Percentiles rank a stretch among this genome's conserved stretches.
These are phyloP conservation scores for Mortierella alpina DNA, from an alignment of 192 early-diverging fungal genomes.

Conservation along the genomic window DNA sequence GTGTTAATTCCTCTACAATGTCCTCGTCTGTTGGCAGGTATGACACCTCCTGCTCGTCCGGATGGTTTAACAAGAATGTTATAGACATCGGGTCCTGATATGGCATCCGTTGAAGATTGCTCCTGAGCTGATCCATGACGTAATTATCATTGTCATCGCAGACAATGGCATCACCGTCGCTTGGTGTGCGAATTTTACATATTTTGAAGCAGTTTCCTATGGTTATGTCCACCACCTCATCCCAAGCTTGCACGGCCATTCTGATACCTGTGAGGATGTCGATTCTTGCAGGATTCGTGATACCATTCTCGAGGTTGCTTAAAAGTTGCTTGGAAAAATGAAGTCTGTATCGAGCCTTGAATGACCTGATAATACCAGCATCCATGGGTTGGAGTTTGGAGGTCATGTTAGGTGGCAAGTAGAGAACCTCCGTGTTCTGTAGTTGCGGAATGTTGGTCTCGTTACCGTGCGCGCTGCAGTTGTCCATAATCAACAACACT, in stretches of 20 bases:
- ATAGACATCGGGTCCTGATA: not conserved
- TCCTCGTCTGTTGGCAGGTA: too few relatives aligned
- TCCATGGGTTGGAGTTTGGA: too few relatives aligned
- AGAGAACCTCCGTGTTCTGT: too few relatives aligned
- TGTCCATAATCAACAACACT: not conserved
- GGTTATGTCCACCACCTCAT: not conserved
- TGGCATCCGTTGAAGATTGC: not conserved
- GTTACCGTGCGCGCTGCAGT: too few relatives aligned
- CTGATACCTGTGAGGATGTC: not conserved
- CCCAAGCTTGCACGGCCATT: not conserved
- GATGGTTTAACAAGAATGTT: not conserved
- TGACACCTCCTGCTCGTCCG: constrained; percentile 4
- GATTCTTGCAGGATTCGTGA: not conserved
- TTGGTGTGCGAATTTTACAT: constrained; percentile 4
- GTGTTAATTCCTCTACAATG: too few relatives aligned
- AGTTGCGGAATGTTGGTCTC: too few relatives aligned
- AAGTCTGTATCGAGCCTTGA: too few relatives aligned
- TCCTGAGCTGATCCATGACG: not conserved
- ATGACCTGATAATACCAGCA: too few relatives aligned
- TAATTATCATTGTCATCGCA: not conserved
- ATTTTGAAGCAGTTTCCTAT: not conserved
- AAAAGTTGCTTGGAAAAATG: constrained; percentile 1
- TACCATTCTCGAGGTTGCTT: not conserved
- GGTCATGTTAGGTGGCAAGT: too few relatives aligned
- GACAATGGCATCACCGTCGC: not conserved